phyloP scores from a whole-genome alignment of 768 basidiomycete species.

The Gymnopilus dilepis region DNA sequence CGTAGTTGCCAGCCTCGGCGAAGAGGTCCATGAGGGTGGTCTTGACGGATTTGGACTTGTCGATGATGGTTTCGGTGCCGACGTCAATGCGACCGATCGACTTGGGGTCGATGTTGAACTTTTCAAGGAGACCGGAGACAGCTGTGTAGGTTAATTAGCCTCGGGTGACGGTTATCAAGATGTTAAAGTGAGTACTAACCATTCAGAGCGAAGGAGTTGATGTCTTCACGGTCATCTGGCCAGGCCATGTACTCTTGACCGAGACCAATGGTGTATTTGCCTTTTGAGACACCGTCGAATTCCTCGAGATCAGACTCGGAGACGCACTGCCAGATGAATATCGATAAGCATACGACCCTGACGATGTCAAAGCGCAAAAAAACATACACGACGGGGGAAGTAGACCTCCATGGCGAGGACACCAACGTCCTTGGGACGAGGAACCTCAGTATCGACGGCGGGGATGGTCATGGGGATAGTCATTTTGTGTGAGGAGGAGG shows the following conservation, averaged over 20 bases:
- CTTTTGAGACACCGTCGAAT: constrained; percentile 92
- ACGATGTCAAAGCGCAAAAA: constrained; percentile 6
- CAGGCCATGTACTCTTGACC: constrained; percentile 99
- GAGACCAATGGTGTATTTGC: constrained; percentile 99
- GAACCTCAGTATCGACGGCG: constrained; percentile 41
- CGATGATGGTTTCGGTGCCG: constrained; percentile 98
- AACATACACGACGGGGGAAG: constrained; percentile 86
- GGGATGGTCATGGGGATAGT: constrained; percentile 46
- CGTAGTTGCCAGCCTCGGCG: constrained; percentile 87
- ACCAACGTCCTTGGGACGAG: constrained; percentile 91
- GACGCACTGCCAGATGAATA: constrained; percentile 69
- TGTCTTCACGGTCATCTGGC: constrained; percentile 98
- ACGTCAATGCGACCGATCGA: constrained; percentile 98
- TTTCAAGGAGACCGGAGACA: constrained; percentile 87
- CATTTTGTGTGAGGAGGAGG: constrained; percentile 13
- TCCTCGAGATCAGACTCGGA: constrained; percentile 93
- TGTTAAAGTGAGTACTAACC: constrained; percentile 52
- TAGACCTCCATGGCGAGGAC: constrained; percentile 94
- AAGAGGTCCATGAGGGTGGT: constrained; percentile 99
- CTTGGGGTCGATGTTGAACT: constrained; percentile 94
- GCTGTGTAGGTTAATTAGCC: constrained; percentile 48
- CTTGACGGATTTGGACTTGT: constrained; percentile 99
- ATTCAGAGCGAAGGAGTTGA: constrained; percentile 96
- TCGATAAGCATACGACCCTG: constrained; percentile 14
- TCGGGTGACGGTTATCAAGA: not conserved